These are phyloP conservation scores for Cruciata laevipes DNA, from an alignment of 257 asterid species.

Conservation along the genomic window DNA sequence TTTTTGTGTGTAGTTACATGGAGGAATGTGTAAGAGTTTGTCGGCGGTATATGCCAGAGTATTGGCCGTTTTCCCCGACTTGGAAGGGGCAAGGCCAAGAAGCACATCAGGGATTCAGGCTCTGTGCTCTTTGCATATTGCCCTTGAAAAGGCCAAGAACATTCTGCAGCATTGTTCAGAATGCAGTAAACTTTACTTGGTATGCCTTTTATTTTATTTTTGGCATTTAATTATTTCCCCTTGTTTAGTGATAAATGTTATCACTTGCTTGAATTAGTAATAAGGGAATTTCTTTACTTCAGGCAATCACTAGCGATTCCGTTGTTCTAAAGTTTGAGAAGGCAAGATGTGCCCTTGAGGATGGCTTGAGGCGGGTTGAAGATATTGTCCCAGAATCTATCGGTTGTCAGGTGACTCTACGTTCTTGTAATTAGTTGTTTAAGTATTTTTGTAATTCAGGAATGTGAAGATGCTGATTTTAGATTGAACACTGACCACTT, in stretches of 20 bases:
- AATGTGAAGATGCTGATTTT: slow-evolving; percentile 21
- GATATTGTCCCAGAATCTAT: slow-evolving; percentile 87
- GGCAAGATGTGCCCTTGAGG: slow-evolving; percentile 86
- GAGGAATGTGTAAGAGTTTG: slow-evolving; percentile 89
- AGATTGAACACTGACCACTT: slow-evolving; percentile 13
- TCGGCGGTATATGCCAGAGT: slow-evolving; percentile 66
- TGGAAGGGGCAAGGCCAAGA: slow-evolving; percentile 94
- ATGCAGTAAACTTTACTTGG: slow-evolving; percentile 98
- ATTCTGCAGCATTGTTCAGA: slow-evolving; percentile 93
- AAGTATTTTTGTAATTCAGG: not conserved
- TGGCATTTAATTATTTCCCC: not conserved
- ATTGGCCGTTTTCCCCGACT: slow-evolving; percentile 80
- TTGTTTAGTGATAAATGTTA: not conserved
- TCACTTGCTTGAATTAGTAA: not conserved
- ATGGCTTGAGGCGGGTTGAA: slow-evolving; percentile 83
- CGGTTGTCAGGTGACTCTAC: slow-evolving; percentile 64
- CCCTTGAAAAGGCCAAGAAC: slow-evolving; percentile 95
- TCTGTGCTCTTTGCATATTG: slow-evolving; percentile 88
- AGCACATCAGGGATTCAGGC: slow-evolving; percentile 99
- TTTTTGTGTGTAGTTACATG: slow-evolving; percentile 70
- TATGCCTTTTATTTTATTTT: slow-evolving; percentile 14
- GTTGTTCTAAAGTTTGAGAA: slow-evolving; percentile 83
- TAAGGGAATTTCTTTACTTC: slow-evolving; percentile 9
- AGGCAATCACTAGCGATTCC: slow-evolving; percentile 98
- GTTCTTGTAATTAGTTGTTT: slow-evolving; percentile 13